Evolutionary conservation across 345 rosid genomes (phyloP), one percentile per base, ranked within the genome.

Genomic region (Salix suchowensis): DNA sequence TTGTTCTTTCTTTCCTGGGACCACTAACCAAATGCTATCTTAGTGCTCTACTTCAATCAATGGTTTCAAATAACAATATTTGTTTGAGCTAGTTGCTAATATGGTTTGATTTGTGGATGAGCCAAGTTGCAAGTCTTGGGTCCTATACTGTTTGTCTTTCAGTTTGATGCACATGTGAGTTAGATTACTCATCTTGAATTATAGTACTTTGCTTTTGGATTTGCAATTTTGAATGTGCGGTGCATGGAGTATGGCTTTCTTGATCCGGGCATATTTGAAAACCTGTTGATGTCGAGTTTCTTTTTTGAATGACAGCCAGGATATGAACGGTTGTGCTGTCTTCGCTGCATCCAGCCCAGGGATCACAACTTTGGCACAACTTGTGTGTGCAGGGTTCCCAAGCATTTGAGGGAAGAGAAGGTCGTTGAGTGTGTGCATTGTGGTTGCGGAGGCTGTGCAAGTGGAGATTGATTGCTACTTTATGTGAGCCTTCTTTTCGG

Each of bases 331-430:
- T 81, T 94, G 21, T 92, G 97, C 80, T 91, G 98, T 88, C 80
- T 92, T 73, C 85, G 89, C 6, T 92, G 95, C 86, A 92, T 92
- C 67, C 98, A 92, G 85, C 95, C 95, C 3, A 81, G 90, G 44
- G 97, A 94, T 83, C 97, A 91, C 86, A 92, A 91, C 89, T 94
- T 89, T 7, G 90, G 88, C 70, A 89, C 97, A 9, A 90, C 97
- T 1, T 94, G 97, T 23, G 91, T 92, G 32, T 90, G 97, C 32
- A 86, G 95, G 67, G 97, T 94, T 32, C 95, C 95, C 16, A 89
- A 87, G 80, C 79, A 92, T 83, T 76, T 91, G 73, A 86, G 95
- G 82, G 95, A 94, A 87, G 97, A 94, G 90, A 85, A 92, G 82
- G 92, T 84, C 21, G 86, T 92, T 19, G 97, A 90, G 80, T 90